Base-by-base conservation (phyloP, 2,329 filamentous ascomycete genomes). In the Hypoxylon sp. region DNA sequence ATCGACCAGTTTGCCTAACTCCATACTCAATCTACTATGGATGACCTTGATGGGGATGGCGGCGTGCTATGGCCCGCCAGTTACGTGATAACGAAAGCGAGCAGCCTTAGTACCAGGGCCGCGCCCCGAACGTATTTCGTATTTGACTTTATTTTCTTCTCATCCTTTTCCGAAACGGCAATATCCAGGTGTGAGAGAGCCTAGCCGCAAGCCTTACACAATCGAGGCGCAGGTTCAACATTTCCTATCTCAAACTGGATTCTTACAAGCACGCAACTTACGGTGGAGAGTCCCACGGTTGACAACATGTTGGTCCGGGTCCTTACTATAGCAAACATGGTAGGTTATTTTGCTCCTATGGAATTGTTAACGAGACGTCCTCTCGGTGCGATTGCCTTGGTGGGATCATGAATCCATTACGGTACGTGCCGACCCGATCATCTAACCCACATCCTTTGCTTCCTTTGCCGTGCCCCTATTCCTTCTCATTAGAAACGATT, bases 181-280 rank as follows among this genome's bases (percentile, higher is more conserved):
- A 67, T 55, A 21, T 49, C 51, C 11, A 52, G 17, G 23, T 63
- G 23, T 62, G 17, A 43, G 66, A 67, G 45, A 65, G 63, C 68
- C 68, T 72, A 48, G 46, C 68, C 63, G 66, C 67, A 38, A 48
- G 46, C 53, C 38, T 68, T 50, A 68, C 62, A 53, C 46, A 23
- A 69, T 63, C 32, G 70, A 60, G 74, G 72, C 74, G 68, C 73
- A 75, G 73, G 60, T 52, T 58, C 45, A 63, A 63, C 63, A 69
- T 9, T 30, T 66, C 30, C 56, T 60, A 60, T 69, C 56, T 50
- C 56, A 52, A 67, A 48, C 59, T 68, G 57, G 55, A 34, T 60
- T 55, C 51, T 14, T 63, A 21, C 36, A 43, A 34, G 36, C 59
- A 60, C 46, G 48, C 3, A 43, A 36, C 41, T 55, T 52, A 17